Evolutionary conservation across 192 early-diverging fungal genomes (phyloP).

Genomic region (Thamnidium elegans): DNA sequence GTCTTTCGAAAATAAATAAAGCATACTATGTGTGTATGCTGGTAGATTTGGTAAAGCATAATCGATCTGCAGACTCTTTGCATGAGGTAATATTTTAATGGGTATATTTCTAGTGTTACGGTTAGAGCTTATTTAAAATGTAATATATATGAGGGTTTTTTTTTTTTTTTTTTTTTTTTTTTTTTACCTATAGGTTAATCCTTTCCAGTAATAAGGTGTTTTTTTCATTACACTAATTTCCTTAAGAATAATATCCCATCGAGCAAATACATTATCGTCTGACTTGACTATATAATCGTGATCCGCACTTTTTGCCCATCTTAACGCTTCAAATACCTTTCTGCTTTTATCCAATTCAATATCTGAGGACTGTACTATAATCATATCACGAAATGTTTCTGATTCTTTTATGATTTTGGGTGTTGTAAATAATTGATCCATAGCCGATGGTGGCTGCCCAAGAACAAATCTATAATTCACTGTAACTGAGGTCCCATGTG

Average conservation of each 20-base stretch:
- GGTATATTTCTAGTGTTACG: conserved; percentile 47
- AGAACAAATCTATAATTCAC: conserved; percentile 53
- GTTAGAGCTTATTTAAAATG: background rate
- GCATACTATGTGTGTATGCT: conserved; percentile 50
- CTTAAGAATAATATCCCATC: conserved; percentile 47
- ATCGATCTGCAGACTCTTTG: conserved; percentile 26
- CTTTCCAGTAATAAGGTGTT: conserved; percentile 51
- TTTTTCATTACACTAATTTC: conserved; percentile 41
- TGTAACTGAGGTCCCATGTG: background rate
- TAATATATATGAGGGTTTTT: background rate
- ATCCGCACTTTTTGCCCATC: conserved; percentile 47
- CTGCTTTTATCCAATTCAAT: conserved; percentile 44
- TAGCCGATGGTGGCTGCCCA: conserved; percentile 46
- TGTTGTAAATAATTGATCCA: conserved; percentile 36
- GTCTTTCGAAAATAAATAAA: conserved; percentile 54
- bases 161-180: background rate
- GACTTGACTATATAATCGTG: conserved; percentile 54
- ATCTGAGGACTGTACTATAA: conserved; percentile 54
- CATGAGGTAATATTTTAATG: conserved; percentile 36
- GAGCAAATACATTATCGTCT: conserved; percentile 57
- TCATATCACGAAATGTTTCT: conserved; percentile 41
- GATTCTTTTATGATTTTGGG: conserved; percentile 44
- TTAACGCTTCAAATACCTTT: conserved; percentile 51
- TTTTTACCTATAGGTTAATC: conserved; percentile 51
- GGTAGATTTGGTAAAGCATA: conserved; percentile 54